Base-by-base conservation (phyloP, 2,329 filamentous ascomycete genomes). In the Clarireedia monteithiana region DNA sequence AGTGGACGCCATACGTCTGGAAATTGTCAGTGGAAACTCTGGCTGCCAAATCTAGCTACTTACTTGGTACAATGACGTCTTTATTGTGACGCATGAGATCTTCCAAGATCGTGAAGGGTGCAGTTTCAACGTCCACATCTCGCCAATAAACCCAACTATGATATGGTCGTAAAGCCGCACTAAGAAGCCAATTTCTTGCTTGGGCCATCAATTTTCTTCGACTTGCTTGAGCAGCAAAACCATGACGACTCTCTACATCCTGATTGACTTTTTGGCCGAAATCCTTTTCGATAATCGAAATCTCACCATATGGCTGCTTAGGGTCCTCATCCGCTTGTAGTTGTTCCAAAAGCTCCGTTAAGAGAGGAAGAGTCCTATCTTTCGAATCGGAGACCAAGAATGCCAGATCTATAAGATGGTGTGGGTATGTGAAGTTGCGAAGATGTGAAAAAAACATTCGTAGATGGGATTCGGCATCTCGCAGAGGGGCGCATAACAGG, bases 61-160 rank as follows among this genome's bases (percentile, higher is more conserved):
- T 79, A 96, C 92, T 99, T 7, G 94, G 94, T 56, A 99, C 94
- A 69, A 96, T 99, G 30, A 99, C 86, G 70, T 99, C 94, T 73
- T 96, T 97, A 74, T 99, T 96, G 68, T 99, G 94, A 61, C 92
- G 85, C 94, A 99, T 99, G 54, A 99, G 75, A 74, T 99, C 94
- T 70, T 99, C 94, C 60, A 99, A 75, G 64, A 99, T 97, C 0
- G 94, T 97, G 68, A 92, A 94, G 0, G 94, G 94, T 2, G 94
- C 94, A 1, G 94, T 99, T 73, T 97, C 91, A 7, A 99, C 94
- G 73, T 99, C 94, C 24, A 96, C 94, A 74, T 99, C 94, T 72
- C 94, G 85, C 94, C 94, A 99, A 70, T 99, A 99, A 9, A 99
- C 94, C 94, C 94, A 99, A 62, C 91, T 96, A 70, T 99, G 94